Evolutionary conservation across 2,329 filamentous ascomycete genomes (phyloP).

Genomic region (Talaromyces islandicus): DNA sequence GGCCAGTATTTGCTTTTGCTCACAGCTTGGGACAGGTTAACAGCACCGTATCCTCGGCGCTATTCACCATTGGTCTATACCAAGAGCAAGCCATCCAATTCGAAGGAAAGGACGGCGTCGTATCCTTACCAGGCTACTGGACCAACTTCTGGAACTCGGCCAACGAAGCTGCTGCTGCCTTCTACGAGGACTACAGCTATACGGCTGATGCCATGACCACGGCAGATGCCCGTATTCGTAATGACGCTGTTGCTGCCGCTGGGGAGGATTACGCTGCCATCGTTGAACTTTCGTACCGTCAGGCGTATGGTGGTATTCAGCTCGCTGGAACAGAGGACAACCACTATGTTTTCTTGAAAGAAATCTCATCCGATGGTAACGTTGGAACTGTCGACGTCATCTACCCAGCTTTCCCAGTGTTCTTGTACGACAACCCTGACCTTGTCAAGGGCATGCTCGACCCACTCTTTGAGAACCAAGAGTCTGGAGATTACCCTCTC

Average conservation of each 20-base stretch:
- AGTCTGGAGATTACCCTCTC: slow-evolving; percentile 25
- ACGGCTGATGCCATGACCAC: slow-evolving; percentile 27
- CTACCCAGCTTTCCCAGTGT: slow-evolving; percentile 33
- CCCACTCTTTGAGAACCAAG: slow-evolving; percentile 34
- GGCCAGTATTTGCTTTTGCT: slow-evolving; percentile 51
- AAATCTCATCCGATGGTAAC: slow-evolving; percentile 37
- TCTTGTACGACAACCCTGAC: slow-evolving; percentile 32
- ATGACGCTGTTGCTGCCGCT: slow-evolving; percentile 39
- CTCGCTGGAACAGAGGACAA: slow-evolving; percentile 43
- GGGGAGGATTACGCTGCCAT: slow-evolving; percentile 46
- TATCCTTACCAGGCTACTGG: neutral
- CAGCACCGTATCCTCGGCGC: slow-evolving; percentile 10
- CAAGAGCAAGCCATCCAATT: slow-evolving; percentile 48
- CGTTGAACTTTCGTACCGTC: slow-evolving; percentile 46
- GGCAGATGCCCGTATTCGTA: slow-evolving; percentile 39
- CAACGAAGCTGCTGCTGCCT: neutral
- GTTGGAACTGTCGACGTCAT: slow-evolving; percentile 38
- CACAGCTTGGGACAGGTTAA: slow-evolving; percentile 43
- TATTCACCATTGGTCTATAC: slow-evolving; percentile 47
- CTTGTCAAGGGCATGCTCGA: slow-evolving; percentile 35
- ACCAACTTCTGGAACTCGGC: neutral
- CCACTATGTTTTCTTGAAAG: slow-evolving; percentile 42
- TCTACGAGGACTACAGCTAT: slow-evolving; percentile 31
- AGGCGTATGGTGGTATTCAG: slow-evolving; percentile 47
- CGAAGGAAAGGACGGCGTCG: slow-evolving; percentile 32